Evolutionary conservation across 495 filamentous ascomycete genomes (phyloP), one percentile per base, ranked within the genome.

Genomic region (Talaromyces proteolyticus): DNA sequence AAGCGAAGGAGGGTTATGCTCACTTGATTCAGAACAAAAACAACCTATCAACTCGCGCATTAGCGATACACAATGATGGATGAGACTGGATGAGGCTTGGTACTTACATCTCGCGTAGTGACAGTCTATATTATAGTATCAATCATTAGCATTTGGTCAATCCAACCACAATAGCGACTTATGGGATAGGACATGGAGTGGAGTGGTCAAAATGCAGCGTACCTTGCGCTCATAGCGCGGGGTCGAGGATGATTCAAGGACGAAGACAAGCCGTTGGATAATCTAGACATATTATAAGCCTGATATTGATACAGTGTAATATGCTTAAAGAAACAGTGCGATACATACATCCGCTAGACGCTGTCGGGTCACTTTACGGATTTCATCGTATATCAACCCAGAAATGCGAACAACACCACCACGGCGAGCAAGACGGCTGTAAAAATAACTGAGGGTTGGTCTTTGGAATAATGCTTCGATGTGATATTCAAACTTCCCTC

Each of bases 371-470:
- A 70, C 79, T 0, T 16, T 16, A 0, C 90, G 74, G 0, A 78
- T 66, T 0, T 89, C 85, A 0, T 88, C 76, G 59, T 96, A 95
- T n/a, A 95, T 84, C 0, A 44, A 52, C 0, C 55, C 73, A 0
- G 80, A 85, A 16, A 94, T 89, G 0, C 89, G 69, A 54, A 88
- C 86, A 4, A 93, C 79, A 0, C 89, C 89, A 3, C 89, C 89
- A 16, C 89, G 80, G 1, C 89, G 79, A 4, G 89, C 89, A 3
- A 94, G 71, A 47, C 88, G 87, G 42, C 88, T 91, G 48, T 52
- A 25, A n/a, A n/a, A n/a, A n/a, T n/a, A n/a, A n/a, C n/a, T n/a
- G n/a, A n/a, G n/a, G n/a, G n/a, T n/a, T n/a, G n/a, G n/a, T 26
- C 17, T 23, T 17, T 20, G 21, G 19, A 44, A 22, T 39, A 18